Evolutionary conservation across 2,329 filamentous ascomycete species (phyloP), one percentile per base, ranked within the genome.

Genomic region (Fusarium verrucosum): DNA sequence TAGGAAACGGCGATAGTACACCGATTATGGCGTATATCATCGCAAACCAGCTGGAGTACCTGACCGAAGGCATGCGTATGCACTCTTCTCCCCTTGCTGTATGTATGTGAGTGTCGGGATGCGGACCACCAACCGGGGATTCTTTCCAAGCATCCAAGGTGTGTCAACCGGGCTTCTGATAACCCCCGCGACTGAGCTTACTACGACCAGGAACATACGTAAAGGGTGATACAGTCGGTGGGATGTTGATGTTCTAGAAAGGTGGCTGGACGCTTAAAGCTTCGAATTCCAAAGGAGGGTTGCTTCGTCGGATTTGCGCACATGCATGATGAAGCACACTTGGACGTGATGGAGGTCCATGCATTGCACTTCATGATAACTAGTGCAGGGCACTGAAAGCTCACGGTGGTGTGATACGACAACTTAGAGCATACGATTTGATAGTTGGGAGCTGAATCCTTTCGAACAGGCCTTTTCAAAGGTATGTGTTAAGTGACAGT

Each of bases 181-280:
- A 44, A 58, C n/a, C 37, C 42, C 42, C 38, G 43, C 43, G 32
- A 41, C 26, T 32, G 22, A 42, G 36, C 25, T 26, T 45, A 38
- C 46, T 51, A 28, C 38, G 37, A 26, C 54, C 26, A 58, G 46
- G 40, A 65, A 30, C 28, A 37, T 37, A 45, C 41, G 36, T 28
- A 55, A 47, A 20, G 44, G 38, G 44, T 26, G 44, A 47, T 37
- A 47, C 26, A 26, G 43, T 38, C 43, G 36, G 37, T 38, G 46
- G n/a, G 30, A 62, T 26, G 46, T 32, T 41, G 55, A 56, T 46
- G 49, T 58, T 69, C 54, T 66, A 59, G 56, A 67, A 70, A 57
- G 40, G 62, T 70, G 66, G 65, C 59, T 55, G 52, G 35, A 47
- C 40, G 51, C 38, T 42, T 37, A 43, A 62, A 58, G 47, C 62